Evolutionary conservation across 2,329 filamentous ascomycete species (phyloP), one percentile per base, ranked within the genome.

Genomic region (Fusarium sp.): DNA sequence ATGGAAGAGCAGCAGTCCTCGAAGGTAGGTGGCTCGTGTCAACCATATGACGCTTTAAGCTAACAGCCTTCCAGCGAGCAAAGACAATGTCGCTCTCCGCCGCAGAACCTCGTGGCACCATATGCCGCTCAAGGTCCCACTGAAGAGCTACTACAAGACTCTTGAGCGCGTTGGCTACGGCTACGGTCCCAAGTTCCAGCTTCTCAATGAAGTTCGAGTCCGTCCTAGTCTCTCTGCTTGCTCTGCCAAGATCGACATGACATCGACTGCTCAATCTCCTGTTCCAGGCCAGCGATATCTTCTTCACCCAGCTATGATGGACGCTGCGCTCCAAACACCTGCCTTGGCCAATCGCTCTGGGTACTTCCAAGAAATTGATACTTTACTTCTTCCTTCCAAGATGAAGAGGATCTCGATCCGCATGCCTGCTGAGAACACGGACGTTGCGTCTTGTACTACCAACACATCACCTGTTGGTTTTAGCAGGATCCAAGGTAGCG

Each of bases 111-210:
- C 74, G 9, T 76, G 74, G 74, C 55, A 72, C 28, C 69, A 76
- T 7, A 77, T 76, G 74, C 74, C 74, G 7, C 74, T 76, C 14
- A 39, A 65, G 24, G 66, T 76, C 28, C 74, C 74, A 4, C 26
- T 76, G 49, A 76, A 76, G 64, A 76, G 74, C 56, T 76, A 76
- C 41, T 76, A 76, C 62, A 77, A 72, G 36, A 63, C 74, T 55
- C 62, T 76, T 6, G 74, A 76, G 26, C 55, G 74, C 33, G 74
- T 77, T 49, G 74, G 74, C 24, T 76, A 76, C 44, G 74, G 74
- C 18, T 76, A 76, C 17, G 74, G 74, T 24, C 74, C 74, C 56
- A 76, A 75, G 28, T 76, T 76, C 49, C 74, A 75, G 49, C 74
- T 76, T 44, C 74, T 76, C 26, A 60, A 58, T 11, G 74, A 76